phyloP scores from a whole-genome alignment of 805 yeast genomes.

The Candida hungchunana region DNA sequence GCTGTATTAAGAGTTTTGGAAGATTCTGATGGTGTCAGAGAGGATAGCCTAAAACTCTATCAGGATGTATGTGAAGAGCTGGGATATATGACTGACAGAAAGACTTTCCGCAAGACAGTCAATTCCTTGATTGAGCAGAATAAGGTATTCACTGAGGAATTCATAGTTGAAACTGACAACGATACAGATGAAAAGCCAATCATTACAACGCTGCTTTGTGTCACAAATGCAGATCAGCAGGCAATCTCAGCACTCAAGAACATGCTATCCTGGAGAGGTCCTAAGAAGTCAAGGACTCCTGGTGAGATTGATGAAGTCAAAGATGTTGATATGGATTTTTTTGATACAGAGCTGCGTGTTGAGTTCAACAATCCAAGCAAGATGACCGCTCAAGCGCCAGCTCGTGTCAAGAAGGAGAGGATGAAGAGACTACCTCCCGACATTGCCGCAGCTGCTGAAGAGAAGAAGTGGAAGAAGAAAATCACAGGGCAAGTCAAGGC shows the following conservation, averaged over 20 bases:
- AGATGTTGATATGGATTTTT: slow-evolving; percentile 24
- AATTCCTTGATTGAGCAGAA: slow-evolving; percentile 31
- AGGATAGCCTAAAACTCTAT: slow-evolving; percentile 15
- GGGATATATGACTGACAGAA: slow-evolving; percentile 47
- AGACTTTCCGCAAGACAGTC: slow-evolving; percentile 47
- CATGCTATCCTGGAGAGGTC: neutral
- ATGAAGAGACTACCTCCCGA: no score
- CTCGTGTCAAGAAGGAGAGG: slow-evolving; percentile 1
- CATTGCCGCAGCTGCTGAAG: neutral
- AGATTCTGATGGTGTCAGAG: slow-evolving; percentile 42
- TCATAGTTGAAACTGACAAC: slow-evolving; percentile 19
- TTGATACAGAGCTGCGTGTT: slow-evolving; percentile 22
- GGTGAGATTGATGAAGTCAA: slow-evolving; percentile 16
- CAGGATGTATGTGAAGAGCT: slow-evolving; percentile 34
- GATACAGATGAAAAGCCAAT: slow-evolving; percentile 12
- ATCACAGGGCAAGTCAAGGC: slow-evolving; percentile 6
- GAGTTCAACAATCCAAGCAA: slow-evolving; percentile 10
- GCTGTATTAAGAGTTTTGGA: slow-evolving; percentile 39
- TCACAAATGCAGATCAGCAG: slow-evolving; percentile 20
- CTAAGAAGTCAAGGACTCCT: neutral
- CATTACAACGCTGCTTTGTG: slow-evolving; percentile 18
- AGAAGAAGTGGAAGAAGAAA: slow-evolving; percentile 1
- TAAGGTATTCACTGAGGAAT: slow-evolving; percentile 21
- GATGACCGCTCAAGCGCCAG: neutral
- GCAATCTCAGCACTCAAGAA: slow-evolving; percentile 6